Base-by-base conservation (phyloP, 805 yeast genomes). In the Ogataea trehaloabstinens region DNA sequence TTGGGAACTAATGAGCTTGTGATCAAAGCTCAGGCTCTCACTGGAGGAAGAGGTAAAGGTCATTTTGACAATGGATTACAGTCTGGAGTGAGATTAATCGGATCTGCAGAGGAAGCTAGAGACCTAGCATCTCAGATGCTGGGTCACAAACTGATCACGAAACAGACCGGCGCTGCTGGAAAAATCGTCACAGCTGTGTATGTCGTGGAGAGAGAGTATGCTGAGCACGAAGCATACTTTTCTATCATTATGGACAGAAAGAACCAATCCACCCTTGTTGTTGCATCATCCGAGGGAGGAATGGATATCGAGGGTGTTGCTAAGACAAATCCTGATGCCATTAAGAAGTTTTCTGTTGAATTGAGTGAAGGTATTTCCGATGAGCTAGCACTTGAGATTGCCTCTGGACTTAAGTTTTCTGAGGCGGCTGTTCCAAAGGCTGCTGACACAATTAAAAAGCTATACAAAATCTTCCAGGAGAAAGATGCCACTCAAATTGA, bases 21-120 rank as follows among this genome's bases (percentile, higher is more conserved):
- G 48, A 76, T 93, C 66, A 93, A 93, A 74, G 99, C 99, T 46
- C 99, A 93, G 73, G 97, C 96, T 34, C 77, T 93, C 60, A 90
- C 99, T 43, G 99, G 99, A 71, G 99, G 99, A 62, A 83, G 99
- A 71, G 99, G 99, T 70, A 93, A 93, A 69, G 99, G 99, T 49
- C 90, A 87, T 68, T 90, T 93, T 52, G 96, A 90, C 70, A 82
- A 81, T 56, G 99, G 99, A 37, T 80, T 87, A 63, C 81, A 91
- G 71, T 95, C 97, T 36, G 99, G 99, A 74, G 96, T 93, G 58
- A 85, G 88, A 71, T 75, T 93, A 68, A 86, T 87, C 54, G 73
- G 82, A 42, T 73, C 90, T 41, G 81, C 96, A 31, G 84, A 83
- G 60, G 90, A 91, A 71, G 96, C 95, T 44, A 75, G 73, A 66